Evolutionary conservation across 169 alveolate species (phyloP), one percentile per base, ranked within the genome.

Genomic region (Cryptosporidium meleagridis): DNA sequence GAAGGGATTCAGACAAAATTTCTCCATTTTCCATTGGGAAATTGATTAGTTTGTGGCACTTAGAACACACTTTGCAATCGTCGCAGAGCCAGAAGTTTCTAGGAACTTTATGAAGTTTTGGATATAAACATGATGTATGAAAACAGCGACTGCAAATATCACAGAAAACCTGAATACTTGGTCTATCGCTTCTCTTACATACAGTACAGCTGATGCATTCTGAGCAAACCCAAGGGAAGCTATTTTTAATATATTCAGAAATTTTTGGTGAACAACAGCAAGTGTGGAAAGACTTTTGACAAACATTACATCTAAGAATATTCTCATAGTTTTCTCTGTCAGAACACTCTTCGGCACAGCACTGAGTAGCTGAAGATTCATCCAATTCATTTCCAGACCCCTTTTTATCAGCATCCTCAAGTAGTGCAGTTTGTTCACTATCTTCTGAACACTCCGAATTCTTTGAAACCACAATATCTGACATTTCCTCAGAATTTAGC

Each of bases 51-150:
- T 44, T 21, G 68, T 58, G 75, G 33, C 89, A 80, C 18, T 52
- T 62, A 10, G 89, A 59, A 48, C 89, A 80, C 1, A 80, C 31
- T 44, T 39, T 41, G 21, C 89, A 80, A 41, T 80, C 89, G 62
- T 80, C 51, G 21, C 89, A 80, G 1, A 58, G 21, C 80, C 89
- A 62, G 53, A 80, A 26, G n/a, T 35, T 41, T 29, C 35, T 37
- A 14, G 89, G 75, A 18, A 62, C 89, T 21, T 35, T 62, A 8
- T 33, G 45, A n/a, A 80, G 52, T 10, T 59, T 80, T 23, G 89
- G 89, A 29, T 80, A 26, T 51, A 80, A 80, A 44, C 89, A 80
- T 18, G 39, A 26, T 44, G 41, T 80, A 41, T 80, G 89, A 33
- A 80, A 80, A 16, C 61, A 35, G 37, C 89, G 55, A 16, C 53